These are phyloP conservation scores for Leccinum truebloodii DNA, from an alignment of 768 basidiomycete species.

Conservation along the genomic window DNA sequence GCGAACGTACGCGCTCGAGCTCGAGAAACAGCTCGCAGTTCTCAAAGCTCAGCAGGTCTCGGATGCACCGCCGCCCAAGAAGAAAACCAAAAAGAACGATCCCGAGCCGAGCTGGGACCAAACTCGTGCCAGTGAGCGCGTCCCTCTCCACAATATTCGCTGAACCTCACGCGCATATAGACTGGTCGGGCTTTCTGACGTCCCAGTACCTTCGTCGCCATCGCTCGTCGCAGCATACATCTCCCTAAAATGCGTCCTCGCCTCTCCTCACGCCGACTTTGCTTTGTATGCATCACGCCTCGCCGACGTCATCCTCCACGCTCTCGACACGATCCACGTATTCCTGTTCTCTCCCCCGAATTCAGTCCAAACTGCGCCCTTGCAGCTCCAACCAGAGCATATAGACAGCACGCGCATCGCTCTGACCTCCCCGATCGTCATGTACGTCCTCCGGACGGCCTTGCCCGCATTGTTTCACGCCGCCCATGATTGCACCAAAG, in stretches of 20 bases:
- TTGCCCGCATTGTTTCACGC: slow-evolving; percentile 19
- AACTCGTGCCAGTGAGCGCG: slow-evolving; percentile 16
- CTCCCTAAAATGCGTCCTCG: slow-evolving; percentile 24
- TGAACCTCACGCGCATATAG: slow-evolving; percentile 6
- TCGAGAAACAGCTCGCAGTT: slow-evolving; percentile 25
- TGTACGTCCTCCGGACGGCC: slow-evolving; percentile 21
- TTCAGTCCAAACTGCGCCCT: not conserved
- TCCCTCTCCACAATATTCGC: not conserved
- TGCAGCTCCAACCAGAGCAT: slow-evolving; percentile 10
- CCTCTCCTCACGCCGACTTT: slow-evolving; percentile 8
- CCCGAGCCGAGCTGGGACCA: slow-evolving; percentile 26
- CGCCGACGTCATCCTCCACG: slow-evolving; percentile 22
- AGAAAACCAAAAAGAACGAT: slow-evolving; percentile 29
- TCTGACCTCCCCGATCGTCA: slow-evolving; percentile 25
- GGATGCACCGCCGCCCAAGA: slow-evolving; percentile 26
- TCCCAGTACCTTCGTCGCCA: slow-evolving; percentile 23
- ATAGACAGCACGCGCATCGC: slow-evolving; percentile 21
- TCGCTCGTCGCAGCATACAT: slow-evolving; percentile 26
- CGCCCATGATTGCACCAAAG: slow-evolving; percentile 10
- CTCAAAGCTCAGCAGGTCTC: slow-evolving; percentile 22
- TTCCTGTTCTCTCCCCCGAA: slow-evolving; percentile 21
- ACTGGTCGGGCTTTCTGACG: slow-evolving; percentile 16
- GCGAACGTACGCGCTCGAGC: slow-evolving; percentile 31
- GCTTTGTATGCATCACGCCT: slow-evolving; percentile 13
- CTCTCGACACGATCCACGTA: slow-evolving; percentile 17